Conservation (phyloP, 352 stramenopile species). For the Phytophthora tubulina region DNA sequence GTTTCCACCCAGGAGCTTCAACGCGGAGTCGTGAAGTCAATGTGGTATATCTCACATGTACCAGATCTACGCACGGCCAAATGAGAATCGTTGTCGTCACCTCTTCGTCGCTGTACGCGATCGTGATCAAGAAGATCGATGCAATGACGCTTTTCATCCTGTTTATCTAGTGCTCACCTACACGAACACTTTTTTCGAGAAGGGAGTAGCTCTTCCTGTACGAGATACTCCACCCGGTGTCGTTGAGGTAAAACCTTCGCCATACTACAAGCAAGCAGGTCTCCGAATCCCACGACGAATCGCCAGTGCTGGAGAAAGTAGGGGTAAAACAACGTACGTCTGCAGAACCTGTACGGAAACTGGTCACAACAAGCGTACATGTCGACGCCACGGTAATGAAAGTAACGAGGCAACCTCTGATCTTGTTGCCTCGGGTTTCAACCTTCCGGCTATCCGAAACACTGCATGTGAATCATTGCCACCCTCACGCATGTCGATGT, state of each 20-base stretch:
- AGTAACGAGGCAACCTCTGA: neutral
- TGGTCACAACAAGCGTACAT: neutral
- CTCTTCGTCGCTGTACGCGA: neutral
- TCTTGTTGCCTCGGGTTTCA: neutral
- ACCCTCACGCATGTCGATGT: neutral
- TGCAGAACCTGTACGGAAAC: neutral
- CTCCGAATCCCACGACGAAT: neutral
- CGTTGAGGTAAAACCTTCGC: neutral
- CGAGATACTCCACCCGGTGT: neutral
- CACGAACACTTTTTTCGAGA: neutral
- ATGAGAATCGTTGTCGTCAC: neutral
- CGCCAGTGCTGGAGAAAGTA: neutral
- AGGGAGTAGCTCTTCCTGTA: neutral
- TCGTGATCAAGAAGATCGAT: neutral
- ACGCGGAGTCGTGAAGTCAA: neutral
- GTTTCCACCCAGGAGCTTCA: neutral
- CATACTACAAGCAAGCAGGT: conserved; percentile 1
- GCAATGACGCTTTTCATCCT: neutral
- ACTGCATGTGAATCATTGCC: neutral
- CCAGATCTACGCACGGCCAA: neutral
- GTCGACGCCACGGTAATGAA: neutral
- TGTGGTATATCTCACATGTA: neutral
- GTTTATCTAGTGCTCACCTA: neutral
- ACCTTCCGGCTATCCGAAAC: neutral
- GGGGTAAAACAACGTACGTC: neutral